These are phyloP conservation scores for Boehmeria nivea DNA, from an alignment of 306 rosid species.

Conservation along the genomic window DNA sequence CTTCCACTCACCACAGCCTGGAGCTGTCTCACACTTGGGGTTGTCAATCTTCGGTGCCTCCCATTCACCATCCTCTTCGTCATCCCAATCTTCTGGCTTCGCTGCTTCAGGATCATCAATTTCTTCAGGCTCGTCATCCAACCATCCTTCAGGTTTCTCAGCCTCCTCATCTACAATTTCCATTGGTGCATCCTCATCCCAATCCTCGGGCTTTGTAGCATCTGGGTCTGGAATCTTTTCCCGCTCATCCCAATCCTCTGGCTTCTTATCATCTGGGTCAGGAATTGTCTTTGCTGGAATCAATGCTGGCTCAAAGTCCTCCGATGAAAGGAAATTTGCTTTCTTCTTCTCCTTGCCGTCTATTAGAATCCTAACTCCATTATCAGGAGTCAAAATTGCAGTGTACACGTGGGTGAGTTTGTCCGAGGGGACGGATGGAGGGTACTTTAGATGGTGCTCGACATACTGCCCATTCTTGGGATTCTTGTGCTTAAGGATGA, in stretches of 20 bases:
- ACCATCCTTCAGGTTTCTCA: conserved; percentile 96
- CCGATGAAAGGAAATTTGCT: conserved; percentile 55
- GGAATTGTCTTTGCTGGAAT: conserved; percentile 85
- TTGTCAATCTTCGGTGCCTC: conserved; percentile 79
- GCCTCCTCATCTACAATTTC: conserved; percentile 88
- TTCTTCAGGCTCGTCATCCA: conserved; percentile 96
- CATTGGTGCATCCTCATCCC: conserved; percentile 97
- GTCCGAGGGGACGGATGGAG: conserved; percentile 88
- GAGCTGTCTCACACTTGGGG: conserved; percentile 66
- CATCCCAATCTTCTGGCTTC: conserved; percentile 94
- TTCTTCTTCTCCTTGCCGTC: conserved; percentile 57
- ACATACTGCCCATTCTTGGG: conserved; percentile 77
- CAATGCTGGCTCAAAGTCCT: conserved; percentile 82
- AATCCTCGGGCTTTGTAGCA: conserved; percentile 93
- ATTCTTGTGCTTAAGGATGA: conserved; percentile 89
- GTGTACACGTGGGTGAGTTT: conserved; percentile 88
- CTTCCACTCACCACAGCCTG: conserved; percentile 96
- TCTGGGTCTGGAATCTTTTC: conserved; percentile 76
- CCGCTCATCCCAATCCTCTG: conserved; percentile 98
- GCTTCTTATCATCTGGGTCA: conserved; percentile 92
- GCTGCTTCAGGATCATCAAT: conserved; percentile 84
- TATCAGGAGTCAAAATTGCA: conserved; percentile 55
- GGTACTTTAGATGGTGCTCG: conserved; percentile 81
- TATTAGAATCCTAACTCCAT: conserved; percentile 33
- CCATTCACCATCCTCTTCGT: conserved; percentile 93